These are phyloP conservation scores for Neltuma alba DNA, from an alignment of 306 rosid species.

Conservation along the genomic window DNA sequence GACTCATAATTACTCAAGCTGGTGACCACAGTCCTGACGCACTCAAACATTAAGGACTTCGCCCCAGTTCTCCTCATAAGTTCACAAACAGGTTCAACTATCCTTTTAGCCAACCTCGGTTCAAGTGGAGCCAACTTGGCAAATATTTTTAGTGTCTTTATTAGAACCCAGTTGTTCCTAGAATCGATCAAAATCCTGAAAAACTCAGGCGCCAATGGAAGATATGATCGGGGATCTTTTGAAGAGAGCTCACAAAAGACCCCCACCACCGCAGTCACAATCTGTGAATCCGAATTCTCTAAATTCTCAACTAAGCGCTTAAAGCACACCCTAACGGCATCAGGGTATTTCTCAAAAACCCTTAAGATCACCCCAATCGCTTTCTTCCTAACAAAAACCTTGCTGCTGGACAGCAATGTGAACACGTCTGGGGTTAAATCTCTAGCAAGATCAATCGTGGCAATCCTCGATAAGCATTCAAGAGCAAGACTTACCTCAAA, in stretches of 20 bases:
- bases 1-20: constrained; percentile 66
- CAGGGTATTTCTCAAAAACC: constrained; percentile 82
- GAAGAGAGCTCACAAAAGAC: constrained; percentile 83
- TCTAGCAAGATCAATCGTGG: constrained; percentile 77
- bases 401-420: constrained; percentile 60
- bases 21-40: constrained; percentile 68
- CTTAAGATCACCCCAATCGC: constrained; percentile 72
- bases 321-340: constrained; percentile 83
- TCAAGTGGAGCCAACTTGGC: constrained; percentile 76
- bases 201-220: constrained; percentile 90
- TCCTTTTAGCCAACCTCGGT: constrained; percentile 57
- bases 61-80: constrained; percentile 58
- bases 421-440: constrained; percentile 84
- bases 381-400: constrained; percentile 67
- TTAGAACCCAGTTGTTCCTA: constrained; percentile 88
- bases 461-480: constrained; percentile 69
- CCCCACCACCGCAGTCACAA: constrained; percentile 72
- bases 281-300: constrained; percentile 62
- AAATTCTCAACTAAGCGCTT: constrained; percentile 89
- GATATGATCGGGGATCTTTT: constrained; percentile 73
- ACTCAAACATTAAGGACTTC: constrained; percentile 68
- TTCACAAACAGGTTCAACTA: constrained; percentile 68
- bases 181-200: constrained; percentile 70
- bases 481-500: constrained; percentile 81
- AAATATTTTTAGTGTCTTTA: constrained; percentile 83